phyloP scores from a whole-genome alignment of 371 early-diverging fungal genomes.

The Mortierella sp. region DNA sequence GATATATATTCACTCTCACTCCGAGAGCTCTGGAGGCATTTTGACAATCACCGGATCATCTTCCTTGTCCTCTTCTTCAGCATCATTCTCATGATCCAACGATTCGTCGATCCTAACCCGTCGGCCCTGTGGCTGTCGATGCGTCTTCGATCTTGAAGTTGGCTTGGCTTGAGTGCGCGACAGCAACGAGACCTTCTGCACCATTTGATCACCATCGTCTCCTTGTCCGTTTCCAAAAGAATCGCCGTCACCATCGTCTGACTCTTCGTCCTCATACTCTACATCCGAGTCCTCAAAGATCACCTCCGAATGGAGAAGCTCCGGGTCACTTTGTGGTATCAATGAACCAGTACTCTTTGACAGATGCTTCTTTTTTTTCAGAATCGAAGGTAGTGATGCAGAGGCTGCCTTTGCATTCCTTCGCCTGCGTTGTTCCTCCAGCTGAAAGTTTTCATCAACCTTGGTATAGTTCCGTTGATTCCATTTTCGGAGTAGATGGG shows the following conservation, averaged over 20 bases:
- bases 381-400: slow-evolving; percentile 30
- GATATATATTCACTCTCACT: slow-evolving; percentile 3
- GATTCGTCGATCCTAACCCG: slow-evolving; percentile 20
- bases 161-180: slow-evolving; percentile 26
- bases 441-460: slow-evolving; percentile 28
- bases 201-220: slow-evolving; percentile 8
- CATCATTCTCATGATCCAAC: slow-evolving; percentile 4
- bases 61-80: slow-evolving; percentile 28
- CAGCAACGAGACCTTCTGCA: slow-evolving; percentile 24
- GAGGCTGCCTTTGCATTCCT: not conserved
- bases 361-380: slow-evolving; percentile 40
- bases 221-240: slow-evolving; percentile 10
- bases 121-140: slow-evolving; percentile 4
- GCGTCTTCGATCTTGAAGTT: slow-evolving; percentile 9
- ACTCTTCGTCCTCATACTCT: slow-evolving; percentile 13
- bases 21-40: slow-evolving; percentile 9
- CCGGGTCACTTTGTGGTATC: not conserved
- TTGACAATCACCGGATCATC: slow-evolving; percentile 16
- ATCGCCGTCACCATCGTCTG: slow-evolving; percentile 9
- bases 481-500: slow-evolving; percentile 36
- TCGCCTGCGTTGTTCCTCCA: slow-evolving; percentile 25
- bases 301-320: slow-evolving; percentile 28
- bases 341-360: slow-evolving; percentile 10
- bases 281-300: slow-evolving; percentile 39
- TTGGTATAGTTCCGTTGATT: slow-evolving; percentile 50